Conservation (phyloP, 2,329 filamentous ascomycete species). For the Penicillium sp. region DNA sequence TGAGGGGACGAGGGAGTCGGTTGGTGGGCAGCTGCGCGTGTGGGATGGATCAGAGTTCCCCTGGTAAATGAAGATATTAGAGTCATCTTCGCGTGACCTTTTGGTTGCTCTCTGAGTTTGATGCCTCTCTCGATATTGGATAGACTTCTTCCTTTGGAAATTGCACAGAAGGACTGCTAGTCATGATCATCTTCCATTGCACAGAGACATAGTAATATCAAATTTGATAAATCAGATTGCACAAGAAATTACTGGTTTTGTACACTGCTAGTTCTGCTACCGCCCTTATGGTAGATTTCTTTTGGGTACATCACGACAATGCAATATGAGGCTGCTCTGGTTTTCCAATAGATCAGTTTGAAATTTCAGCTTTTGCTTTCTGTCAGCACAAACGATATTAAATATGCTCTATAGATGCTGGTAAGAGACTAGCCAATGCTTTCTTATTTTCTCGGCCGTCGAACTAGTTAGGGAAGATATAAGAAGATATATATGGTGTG, state of each 20-base stretch:
- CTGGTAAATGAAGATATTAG: background rate
- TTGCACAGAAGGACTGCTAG: background rate
- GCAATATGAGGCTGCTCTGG: background rate
- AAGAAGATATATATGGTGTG: no score
- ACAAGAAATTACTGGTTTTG: background rate
- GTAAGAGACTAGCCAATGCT: no score
- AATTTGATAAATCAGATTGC: background rate
- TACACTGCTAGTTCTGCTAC: background rate
- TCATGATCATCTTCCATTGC: background rate
- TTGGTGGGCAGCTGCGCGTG: background rate
- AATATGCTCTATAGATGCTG: no score
- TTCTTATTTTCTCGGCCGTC: no score
- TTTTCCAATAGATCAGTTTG: background rate
- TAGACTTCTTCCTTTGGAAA: background rate
- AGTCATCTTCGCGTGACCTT: no score
- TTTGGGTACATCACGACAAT: background rate
- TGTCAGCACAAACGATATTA: background rate
- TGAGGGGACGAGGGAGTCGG: background rate
- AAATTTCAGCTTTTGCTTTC: background rate
- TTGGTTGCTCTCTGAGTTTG: background rate
- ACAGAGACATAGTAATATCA: background rate
- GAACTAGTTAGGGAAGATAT: no score
- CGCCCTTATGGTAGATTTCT: no score
- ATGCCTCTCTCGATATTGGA: background rate
- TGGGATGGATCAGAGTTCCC: background rate